Percentiles rank a stretch among this genome's conserved stretches.
Evolutionary conservation across 2,329 filamentous ascomycete genomes (phyloP).

Genomic region (Stagonosporopsis cucurbitacearum): DNA sequence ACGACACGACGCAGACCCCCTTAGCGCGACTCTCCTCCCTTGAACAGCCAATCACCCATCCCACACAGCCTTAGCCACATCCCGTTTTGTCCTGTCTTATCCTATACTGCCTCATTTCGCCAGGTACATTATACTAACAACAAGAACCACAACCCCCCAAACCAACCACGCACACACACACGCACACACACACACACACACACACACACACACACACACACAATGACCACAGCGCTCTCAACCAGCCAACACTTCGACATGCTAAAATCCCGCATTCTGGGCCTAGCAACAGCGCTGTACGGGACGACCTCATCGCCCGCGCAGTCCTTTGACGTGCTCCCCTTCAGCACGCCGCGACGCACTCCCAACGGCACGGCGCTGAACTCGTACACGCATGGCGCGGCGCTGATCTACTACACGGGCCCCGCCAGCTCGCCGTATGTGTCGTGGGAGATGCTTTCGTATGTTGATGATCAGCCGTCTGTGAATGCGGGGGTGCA

Average conservation of each 20-base stretch:
- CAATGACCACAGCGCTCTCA: background rate
- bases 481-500: constrained; percentile 1
- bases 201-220: no score
- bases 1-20: background rate
- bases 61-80: background rate
- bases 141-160: no score
- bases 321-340: constrained; percentile 1
- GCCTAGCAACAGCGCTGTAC: constrained; percentile 11
- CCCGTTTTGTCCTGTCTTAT: no score
- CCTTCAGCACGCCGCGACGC: constrained; percentile 1
- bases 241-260: constrained; percentile 1
- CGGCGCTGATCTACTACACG: constrained; percentile 13
- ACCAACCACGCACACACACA: background rate
- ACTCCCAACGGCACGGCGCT: background rate
- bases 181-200: no score
- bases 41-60: background rate
- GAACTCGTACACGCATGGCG: constrained; percentile 3
- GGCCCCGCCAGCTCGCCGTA: background rate
- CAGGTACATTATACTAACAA: no score
- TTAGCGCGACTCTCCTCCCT: background rate
- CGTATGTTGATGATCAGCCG: constrained; percentile 3
- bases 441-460: constrained; percentile 11
- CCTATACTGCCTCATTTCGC: no score
- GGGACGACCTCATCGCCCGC: background rate
- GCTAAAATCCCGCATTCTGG: constrained; percentile 5